Percentiles rank a stretch among this genome's conserved stretches.
These are phyloP conservation scores for Aspergillus indologenus DNA, from an alignment of 495 filamentous ascomycete species.

Conservation along the genomic window DNA sequence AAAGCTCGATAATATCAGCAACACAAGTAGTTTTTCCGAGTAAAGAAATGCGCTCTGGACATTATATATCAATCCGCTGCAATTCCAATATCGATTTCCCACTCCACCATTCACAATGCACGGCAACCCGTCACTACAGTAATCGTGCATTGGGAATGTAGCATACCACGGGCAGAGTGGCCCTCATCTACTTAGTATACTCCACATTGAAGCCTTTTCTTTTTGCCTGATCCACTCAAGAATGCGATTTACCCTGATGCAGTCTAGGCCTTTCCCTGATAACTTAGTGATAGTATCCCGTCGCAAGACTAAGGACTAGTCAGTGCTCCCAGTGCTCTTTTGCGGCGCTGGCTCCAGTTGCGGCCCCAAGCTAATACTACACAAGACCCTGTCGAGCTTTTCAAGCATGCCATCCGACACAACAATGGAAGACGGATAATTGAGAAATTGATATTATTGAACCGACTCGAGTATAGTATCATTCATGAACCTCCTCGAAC, in stretches of 20 bases:
- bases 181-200: neutral
- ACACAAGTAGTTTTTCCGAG: neutral
- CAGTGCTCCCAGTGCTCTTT: too few relatives aligned
- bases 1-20: neutral
- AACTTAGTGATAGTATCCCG: too few relatives aligned
- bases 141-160: constrained; percentile 25
- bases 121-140: constrained; percentile 28
- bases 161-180: constrained; percentile 1
- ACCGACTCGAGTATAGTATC: neutral
- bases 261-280: neutral
- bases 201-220: neutral
- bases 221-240: neutral
- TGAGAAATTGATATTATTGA: too few relatives aligned
- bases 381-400: too few relatives aligned
- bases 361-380: too few relatives aligned
- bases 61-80: too few relatives aligned
- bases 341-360: too few relatives aligned
- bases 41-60: too few relatives aligned
- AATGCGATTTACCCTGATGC: neutral
- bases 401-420: too few relatives aligned
- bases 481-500: neutral
- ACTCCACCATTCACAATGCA: neutral
- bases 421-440: too few relatives aligned
- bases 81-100: too few relatives aligned
- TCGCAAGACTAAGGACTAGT: too few relatives aligned